Conservation (phyloP, 2,329 filamentous ascomycete species). For the Pyrenophora seminiperda region DNA sequence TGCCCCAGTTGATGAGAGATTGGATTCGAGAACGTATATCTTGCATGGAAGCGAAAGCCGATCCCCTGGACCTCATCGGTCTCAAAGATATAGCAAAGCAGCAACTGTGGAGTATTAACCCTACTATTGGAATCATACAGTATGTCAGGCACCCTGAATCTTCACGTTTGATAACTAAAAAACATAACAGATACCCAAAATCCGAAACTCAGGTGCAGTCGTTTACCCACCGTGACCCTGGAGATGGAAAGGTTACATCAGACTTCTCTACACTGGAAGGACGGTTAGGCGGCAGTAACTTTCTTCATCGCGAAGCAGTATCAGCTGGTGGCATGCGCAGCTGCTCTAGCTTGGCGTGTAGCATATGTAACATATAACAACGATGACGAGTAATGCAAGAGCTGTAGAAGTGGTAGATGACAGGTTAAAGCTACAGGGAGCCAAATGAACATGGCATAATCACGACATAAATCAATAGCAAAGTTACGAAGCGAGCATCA, state of each 20-base stretch:
- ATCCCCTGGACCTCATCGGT: conserved; percentile 18
- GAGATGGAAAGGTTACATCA: no score
- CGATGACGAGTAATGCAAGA: no score
- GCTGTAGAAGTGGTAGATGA: no score
- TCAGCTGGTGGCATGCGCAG: not conserved
- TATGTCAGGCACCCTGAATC: not conserved
- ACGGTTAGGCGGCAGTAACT: not conserved
- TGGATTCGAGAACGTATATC: conserved; percentile 25
- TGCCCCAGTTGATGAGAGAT: conserved; percentile 17
- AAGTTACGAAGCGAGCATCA: no score
- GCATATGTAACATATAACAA: not conserved
- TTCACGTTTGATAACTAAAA: not conserved
- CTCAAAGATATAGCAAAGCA: conserved; percentile 19
- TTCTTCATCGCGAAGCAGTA: not conserved
- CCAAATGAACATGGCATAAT: no score
- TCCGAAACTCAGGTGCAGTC: no score
- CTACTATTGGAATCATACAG: conserved; percentile 4
- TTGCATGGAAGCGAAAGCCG: conserved; percentile 21
- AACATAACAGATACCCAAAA: no score
- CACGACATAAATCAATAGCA: no score
- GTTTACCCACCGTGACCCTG: no score
- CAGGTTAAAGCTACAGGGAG: no score
- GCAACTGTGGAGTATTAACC: conserved; percentile 13
- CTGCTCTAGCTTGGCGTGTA: not conserved
- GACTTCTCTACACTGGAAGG: not conserved